These are phyloP conservation scores for Rhodamnia rubescens DNA, from an alignment of 345 rosid genomes.

Conservation along the genomic window DNA sequence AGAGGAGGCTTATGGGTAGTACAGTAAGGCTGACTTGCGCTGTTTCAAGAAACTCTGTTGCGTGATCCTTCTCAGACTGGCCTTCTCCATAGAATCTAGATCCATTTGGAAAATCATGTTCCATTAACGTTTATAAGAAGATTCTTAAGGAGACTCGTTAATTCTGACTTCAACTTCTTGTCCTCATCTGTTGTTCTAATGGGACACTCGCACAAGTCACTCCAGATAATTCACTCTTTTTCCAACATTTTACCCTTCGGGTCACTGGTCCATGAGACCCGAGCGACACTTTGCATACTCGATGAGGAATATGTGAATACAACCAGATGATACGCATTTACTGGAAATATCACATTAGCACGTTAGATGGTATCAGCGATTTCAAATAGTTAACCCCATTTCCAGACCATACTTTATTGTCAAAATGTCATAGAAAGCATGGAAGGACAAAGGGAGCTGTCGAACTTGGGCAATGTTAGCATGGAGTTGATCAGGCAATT, in stretches of 20 bases:
- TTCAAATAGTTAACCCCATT: neutral
- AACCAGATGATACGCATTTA: neutral
- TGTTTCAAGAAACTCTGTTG: neutral
- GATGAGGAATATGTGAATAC: neutral
- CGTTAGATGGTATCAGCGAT: neutral
- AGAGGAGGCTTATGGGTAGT: neutral
- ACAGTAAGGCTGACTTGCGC: neutral
- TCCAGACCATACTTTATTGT: neutral
- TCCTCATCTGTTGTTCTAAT: neutral
- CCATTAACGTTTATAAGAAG: neutral
- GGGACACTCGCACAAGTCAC: neutral
- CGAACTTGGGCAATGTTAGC: neutral
- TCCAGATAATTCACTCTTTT: neutral
- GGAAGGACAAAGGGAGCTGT: neutral
- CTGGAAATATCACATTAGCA: neutral
- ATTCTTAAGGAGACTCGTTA: neutral
- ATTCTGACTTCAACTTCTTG: neutral
- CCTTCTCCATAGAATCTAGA: neutral
- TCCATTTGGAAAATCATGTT: neutral
- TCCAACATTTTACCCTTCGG: neutral
- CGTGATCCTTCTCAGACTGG: neutral
- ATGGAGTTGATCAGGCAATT: neutral
- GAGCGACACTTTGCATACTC: neutral
- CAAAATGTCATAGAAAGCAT: neutral
- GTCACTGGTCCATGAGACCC: neutral